These are phyloP conservation scores for Maudiozyma turicensis DNA, from an alignment of 805 yeast species.

Conservation along the genomic window DNA sequence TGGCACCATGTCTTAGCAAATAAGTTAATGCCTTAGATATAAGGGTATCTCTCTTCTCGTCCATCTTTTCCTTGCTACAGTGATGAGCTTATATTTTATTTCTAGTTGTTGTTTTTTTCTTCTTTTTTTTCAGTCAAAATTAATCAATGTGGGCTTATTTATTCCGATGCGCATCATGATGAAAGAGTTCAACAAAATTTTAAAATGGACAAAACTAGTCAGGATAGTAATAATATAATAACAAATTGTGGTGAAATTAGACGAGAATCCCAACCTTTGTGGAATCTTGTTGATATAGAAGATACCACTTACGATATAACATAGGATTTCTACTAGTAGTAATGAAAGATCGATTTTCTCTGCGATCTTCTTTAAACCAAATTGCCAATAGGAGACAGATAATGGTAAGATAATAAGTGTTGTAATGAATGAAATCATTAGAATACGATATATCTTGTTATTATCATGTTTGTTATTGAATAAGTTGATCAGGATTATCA, in stretches of 20 bases:
- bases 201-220: constrained; percentile 65
- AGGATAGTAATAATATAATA: constrained; percentile 62
- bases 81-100: background rate
- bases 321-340: constrained; percentile 53
- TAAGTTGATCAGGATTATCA: constrained; percentile 47
- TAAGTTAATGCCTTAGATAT: constrained; percentile 71
- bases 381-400: constrained; percentile 39
- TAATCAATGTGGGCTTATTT: constrained; percentile 15
- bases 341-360: constrained; percentile 45
- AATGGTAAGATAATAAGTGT: constrained; percentile 59
- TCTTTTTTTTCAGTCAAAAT: constrained; percentile 3
- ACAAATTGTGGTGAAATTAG: constrained; percentile 55
- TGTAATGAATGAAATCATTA: constrained; percentile 58
- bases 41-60: constrained; percentile 35
- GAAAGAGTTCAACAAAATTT: constrained; percentile 49
- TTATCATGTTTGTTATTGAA: constrained; percentile 46
- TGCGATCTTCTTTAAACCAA: constrained; percentile 40
- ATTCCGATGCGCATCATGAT: constrained; percentile 21
- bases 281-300: constrained; percentile 69
- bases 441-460: constrained; percentile 42
- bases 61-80: background rate
- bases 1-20: constrained; percentile 80
- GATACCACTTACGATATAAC: constrained; percentile 63
- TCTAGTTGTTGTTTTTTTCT: background rate
- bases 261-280: constrained; percentile 40